Evolutionary conservation across 164 flowering plant species (phyloP).

Genomic region (Dillenia turbinata): DNA sequence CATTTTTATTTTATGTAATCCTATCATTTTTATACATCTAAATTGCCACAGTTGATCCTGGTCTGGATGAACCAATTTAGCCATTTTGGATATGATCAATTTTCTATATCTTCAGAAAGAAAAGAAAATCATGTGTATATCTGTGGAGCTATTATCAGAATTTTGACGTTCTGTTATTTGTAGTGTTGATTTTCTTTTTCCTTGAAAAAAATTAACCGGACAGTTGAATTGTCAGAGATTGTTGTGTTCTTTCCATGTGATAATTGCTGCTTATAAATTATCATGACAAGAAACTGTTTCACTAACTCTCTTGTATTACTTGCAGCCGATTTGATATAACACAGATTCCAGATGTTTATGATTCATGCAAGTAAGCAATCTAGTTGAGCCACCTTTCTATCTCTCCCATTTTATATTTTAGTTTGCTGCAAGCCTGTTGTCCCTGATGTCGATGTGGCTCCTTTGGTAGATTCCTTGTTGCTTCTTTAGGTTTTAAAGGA

Average conservation of each 20-base stretch:
- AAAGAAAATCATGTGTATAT: too few relatives aligned
- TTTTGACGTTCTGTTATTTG: neutral
- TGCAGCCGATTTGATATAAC: slow-evolving; percentile 95
- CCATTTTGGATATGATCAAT: too few relatives aligned
- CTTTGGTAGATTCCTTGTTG: too few relatives aligned
- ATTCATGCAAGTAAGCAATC: slow-evolving; percentile 95
- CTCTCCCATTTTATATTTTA: too few relatives aligned
- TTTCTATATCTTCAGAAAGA: too few relatives aligned
- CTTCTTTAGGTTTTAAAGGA: too few relatives aligned
- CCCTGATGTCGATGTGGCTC: too few relatives aligned
- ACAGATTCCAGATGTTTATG: slow-evolving; percentile 99
- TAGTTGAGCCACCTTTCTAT: neutral
- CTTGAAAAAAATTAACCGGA: neutral
- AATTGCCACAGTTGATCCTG: neutral
- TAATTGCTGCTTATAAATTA: neutral
- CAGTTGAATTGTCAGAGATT: neutral
- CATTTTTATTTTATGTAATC: neutral
- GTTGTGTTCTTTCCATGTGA: neutral
- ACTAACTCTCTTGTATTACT: slow-evolving; percentile 10
- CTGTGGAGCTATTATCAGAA: neutral
- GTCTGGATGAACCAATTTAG: too few relatives aligned
- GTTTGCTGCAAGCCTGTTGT: too few relatives aligned
- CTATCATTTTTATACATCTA: neutral
- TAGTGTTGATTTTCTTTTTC: neutral
- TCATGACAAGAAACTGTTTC: slow-evolving; percentile 4